Evolutionary conservation across 345 rosid genomes (phyloP), one percentile per base, ranked within the genome.

Genomic region (Hevea brasiliensis): DNA sequence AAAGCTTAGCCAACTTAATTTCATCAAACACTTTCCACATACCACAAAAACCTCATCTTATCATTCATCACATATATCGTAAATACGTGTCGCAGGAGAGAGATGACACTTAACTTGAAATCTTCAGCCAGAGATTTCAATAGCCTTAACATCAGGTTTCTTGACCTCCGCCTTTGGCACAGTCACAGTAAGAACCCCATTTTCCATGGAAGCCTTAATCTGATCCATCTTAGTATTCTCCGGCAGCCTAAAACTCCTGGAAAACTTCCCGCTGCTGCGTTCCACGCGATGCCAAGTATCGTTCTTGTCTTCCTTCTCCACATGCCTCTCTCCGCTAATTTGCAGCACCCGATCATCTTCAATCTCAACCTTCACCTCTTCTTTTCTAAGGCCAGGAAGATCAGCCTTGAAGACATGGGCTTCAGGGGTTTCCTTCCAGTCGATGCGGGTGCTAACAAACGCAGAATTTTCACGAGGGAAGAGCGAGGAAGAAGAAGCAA

Each of bases 371-470:
- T 72, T 72, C 11, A 72, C 75, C 26, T 72, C 75, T 47, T 72
- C 68, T 6, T 72, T 72, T 15, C 20, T 54, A 18, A 55, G 51
- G 21, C 76, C 70, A 1, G 76, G 70, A 63, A 73, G 70, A 41
- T 73, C 76, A 11, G 76, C 76, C 29, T 64, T 51, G 69, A 64
- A 73, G 1, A 64, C 63, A 44, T 64, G 76, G 18, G 70, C 62
- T 42, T 73, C 63, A 3, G 70, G 76, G 20, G 76, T 73, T 37
- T 73, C 76, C 20, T 42, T 73, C 70, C 76, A 64, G 6, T 73
- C 76, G 14, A 73, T 7, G 23, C 70, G 76, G 1, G 64, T 56
- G 42, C 10, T 55, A 3, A 65, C 56, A 12, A 54, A 42, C 18
- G 70, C 67, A 35, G 75, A 26, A 1, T 55, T 55, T 1, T 64